Evolutionary conservation across 371 early-diverging fungal species (phyloP).

Genomic region (Mortierella sp.): DNA sequence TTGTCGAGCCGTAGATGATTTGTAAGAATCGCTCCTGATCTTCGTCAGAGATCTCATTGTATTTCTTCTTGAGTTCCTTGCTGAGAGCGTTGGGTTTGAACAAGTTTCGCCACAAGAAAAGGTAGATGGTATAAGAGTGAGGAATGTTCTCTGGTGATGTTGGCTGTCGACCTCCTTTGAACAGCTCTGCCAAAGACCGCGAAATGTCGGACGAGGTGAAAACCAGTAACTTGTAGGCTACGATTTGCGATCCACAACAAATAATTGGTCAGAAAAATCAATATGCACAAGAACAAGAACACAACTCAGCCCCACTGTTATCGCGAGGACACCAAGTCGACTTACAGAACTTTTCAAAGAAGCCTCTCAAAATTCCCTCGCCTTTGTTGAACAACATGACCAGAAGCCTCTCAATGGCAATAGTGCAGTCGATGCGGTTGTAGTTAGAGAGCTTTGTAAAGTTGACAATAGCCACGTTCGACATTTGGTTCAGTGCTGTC

Average conservation of each 20-base stretch:
- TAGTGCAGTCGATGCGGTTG: conserved; percentile 60
- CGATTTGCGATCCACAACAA: neutral
- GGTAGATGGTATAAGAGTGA: conserved; percentile 46
- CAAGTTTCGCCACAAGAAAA: conserved; percentile 47
- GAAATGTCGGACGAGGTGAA: conserved; percentile 65
- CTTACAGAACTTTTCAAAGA: conserved; percentile 66
- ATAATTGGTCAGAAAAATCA: neutral
- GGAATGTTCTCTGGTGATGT: conserved; percentile 10
- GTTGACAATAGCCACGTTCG: conserved; percentile 61
- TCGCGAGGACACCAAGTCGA: neutral
- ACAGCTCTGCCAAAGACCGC: conserved; percentile 1
- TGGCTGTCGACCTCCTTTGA: conserved; percentile 7
- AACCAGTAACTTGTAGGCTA: conserved; percentile 73
- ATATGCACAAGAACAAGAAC: neutral
- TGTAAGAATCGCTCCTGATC: conserved; percentile 25
- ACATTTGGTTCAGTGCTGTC: conserved; percentile 63
- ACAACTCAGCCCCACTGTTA: no score
- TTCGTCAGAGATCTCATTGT: conserved; percentile 16
- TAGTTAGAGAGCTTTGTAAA: conserved; percentile 61
- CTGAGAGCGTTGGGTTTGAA: conserved; percentile 43
- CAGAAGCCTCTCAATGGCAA: conserved; percentile 65
- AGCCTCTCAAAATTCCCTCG: conserved; percentile 62
- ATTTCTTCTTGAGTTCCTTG: conserved; percentile 27
- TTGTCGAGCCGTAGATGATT: conserved; percentile 41
- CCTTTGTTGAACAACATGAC: conserved; percentile 66